Conservation (phyloP, 1,284 basidiomycete species). For the Ustilago xerochloae region DNA sequence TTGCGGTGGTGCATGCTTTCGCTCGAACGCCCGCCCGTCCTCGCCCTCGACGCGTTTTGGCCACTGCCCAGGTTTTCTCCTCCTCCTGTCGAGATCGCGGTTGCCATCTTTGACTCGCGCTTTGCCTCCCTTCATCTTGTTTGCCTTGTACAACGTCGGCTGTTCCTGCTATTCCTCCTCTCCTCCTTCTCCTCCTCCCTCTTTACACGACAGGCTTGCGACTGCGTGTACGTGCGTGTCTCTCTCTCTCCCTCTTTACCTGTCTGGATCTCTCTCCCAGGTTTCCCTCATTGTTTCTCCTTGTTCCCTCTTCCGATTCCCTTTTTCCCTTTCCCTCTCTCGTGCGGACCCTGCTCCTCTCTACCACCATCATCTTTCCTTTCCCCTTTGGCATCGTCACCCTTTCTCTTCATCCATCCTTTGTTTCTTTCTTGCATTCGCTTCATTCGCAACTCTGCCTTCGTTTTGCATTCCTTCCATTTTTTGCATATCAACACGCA, state of each 20-base stretch:
- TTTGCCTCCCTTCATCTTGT: too few relatives aligned
- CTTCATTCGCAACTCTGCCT: neutral
- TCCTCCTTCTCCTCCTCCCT: too few relatives aligned
- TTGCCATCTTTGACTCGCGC: too few relatives aligned
- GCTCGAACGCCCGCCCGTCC: too few relatives aligned
- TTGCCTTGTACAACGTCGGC: neutral
- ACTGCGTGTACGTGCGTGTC: too few relatives aligned
- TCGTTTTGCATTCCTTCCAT: slow-evolving; percentile 11
- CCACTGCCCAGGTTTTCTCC: too few relatives aligned
- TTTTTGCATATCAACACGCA: slow-evolving; percentile 15
- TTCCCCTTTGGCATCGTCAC: neutral
- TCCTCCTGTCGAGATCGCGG: too few relatives aligned
- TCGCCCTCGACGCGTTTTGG: too few relatives aligned
- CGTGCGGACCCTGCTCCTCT: slow-evolving; percentile 28
- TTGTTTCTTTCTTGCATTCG: slow-evolving; percentile 1
- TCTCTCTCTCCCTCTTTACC: neutral
- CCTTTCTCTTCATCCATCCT: slow-evolving; percentile 2
- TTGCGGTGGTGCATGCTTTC: too few relatives aligned
- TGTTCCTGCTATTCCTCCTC: neutral
- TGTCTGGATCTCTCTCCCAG: neutral
- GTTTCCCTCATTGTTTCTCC: neutral
- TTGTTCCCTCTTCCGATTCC: slow-evolving; percentile 19
- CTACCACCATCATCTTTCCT: slow-evolving; percentile 25
- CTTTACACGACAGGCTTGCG: too few relatives aligned
- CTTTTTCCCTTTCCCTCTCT: slow-evolving; percentile 14